Evolutionary conservation across 345 rosid species (phyloP), one percentile per base, ranked within the genome.

Genomic region (Citrus inodora): DNA sequence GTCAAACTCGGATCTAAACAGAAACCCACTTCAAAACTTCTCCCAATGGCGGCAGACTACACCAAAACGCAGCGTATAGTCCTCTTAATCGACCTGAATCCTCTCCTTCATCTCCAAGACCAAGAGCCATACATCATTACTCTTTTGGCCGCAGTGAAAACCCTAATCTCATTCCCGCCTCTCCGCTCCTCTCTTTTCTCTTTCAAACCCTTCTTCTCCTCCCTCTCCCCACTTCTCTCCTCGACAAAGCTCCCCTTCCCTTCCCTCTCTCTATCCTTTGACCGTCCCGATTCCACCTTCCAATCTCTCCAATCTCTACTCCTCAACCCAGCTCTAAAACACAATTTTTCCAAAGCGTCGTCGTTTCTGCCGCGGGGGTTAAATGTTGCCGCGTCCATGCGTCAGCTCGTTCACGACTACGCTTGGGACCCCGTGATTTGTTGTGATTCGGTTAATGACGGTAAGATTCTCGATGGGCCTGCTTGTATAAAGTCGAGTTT

Each of bases 171-270:
- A 10, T 92, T 92, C 81, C 87, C 92, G 22, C 85, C 87, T 19
- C 83, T 90, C 7, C 86, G 92, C 3, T 76, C 84, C 16, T 87
- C 97, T 24, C 89, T 96, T 37, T 96, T 93, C 83, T 86, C 98
- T 60, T 89, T 89, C 83, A 96, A 89, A 33, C 93, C 88, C 81
- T 91, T 96, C 87, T 89, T 96, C 68, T 92, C 99, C 60, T 96
- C 98, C 48, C 84, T 96, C 4, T 94, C 97, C 61, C 93, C 99
- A 4, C 86, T 96, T n/a, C 89, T 94, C 17, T 94, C 95, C 79
- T 94, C 98, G 75, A 92, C 97, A 2, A 96, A 90, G 83, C 91
- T 94, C 73, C 87, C 90, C 6, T 75, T 74, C 73, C 80, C 93
- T 9, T 88, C 92, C 10, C 82, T 82, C 11, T 86, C 90, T 1